Evolutionary conservation across 2,329 filamentous ascomycete genomes (phyloP).

Genomic region (Colletotrichum australisinense): DNA sequence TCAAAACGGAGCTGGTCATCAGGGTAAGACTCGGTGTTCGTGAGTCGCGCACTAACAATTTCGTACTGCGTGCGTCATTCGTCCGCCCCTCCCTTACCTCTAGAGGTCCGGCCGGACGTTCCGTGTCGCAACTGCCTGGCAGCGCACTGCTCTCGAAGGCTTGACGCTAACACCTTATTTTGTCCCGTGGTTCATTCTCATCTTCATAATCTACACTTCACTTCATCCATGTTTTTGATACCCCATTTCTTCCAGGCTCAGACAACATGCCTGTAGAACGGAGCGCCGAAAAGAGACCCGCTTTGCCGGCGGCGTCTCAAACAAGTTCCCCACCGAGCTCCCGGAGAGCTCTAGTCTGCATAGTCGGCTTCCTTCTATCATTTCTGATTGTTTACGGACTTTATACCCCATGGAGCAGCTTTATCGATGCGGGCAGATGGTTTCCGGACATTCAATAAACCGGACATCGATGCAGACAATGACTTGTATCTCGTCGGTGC

Average conservation of each 20-base stretch:
- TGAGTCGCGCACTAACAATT: constrained; percentile 24
- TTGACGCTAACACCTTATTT: constrained; percentile 2
- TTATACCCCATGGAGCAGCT: background rate
- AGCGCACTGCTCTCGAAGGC: background rate
- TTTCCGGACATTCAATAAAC: background rate
- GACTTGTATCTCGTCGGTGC: constrained; percentile 62
- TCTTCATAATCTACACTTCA: constrained; percentile 10
- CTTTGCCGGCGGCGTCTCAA: constrained; percentile 15
- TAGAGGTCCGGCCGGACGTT: constrained; percentile 19
- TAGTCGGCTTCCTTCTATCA: constrained; percentile 21
- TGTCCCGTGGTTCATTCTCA: background rate
- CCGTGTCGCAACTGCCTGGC: constrained; percentile 21
- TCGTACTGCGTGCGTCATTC: constrained; percentile 23
- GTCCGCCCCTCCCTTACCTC: constrained; percentile 5
- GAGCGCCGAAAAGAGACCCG: constrained; percentile 24
- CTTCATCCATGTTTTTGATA: constrained; percentile 14
- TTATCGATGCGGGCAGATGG: background rate
- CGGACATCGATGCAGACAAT: constrained; percentile 11
- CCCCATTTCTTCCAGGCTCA: background rate
- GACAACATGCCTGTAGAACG: constrained; percentile 19
- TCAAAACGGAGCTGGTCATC: background rate
- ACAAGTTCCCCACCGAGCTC: constrained; percentile 18
- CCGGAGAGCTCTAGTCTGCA: constrained; percentile 19
- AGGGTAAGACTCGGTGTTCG: background rate
- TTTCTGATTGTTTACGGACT: constrained; percentile 24